phyloP scores from a whole-genome alignment of 2,329 filamentous ascomycete species.

The Rhinocladiella similis region DNA sequence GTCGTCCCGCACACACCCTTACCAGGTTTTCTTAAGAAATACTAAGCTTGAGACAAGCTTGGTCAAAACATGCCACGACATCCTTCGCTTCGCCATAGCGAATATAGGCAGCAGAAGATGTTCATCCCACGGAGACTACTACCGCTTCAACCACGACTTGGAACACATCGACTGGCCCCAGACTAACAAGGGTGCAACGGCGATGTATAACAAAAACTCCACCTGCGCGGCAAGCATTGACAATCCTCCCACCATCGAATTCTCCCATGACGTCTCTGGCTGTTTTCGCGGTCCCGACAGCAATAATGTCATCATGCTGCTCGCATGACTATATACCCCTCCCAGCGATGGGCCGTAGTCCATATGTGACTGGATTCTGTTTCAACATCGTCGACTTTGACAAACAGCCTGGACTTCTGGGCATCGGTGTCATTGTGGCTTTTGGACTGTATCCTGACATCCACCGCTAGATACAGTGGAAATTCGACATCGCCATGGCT shows the following conservation, averaged over 20 bases:
- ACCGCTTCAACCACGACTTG: too few species aligned
- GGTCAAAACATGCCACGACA: too few species aligned
- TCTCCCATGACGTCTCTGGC: neutral
- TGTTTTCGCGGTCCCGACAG: neutral
- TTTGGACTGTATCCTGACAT: neutral
- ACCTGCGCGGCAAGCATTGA: neutral
- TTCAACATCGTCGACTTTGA: too few species aligned
- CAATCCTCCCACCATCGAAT: neutral
- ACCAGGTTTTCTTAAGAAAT: too few species aligned
- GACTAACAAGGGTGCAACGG: neutral
- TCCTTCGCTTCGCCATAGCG: too few species aligned
- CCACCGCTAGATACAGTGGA: too few species aligned
- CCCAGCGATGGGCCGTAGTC: neutral
- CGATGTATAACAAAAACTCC: neutral
- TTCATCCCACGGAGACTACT: too few species aligned
- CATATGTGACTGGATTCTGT: neutral
- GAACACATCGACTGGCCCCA: neutral
- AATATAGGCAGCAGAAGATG: too few species aligned
- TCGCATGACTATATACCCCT: neutral
- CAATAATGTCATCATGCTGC: neutral
- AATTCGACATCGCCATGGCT: neutral
- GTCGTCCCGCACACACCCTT: too few species aligned
- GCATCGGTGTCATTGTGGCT: neutral
- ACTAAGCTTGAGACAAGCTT: too few species aligned
- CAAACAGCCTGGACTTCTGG: too few species aligned